Base-by-base conservation (phyloP, 2,329 filamentous ascomycete genomes). In the Diaporthe batatas region DNA sequence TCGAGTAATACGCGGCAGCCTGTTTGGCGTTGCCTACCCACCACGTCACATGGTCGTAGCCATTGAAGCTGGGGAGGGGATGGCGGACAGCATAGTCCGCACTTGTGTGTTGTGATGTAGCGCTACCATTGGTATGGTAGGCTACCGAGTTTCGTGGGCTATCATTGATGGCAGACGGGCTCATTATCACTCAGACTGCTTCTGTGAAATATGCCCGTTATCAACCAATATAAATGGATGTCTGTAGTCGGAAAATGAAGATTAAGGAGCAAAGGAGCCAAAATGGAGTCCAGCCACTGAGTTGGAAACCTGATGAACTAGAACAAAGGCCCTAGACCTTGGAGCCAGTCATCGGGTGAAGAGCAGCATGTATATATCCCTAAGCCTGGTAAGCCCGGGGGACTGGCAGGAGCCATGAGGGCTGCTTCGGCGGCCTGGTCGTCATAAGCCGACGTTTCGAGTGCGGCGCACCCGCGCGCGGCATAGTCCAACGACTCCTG, bases 21-120 rank as follows among this genome's bases (percentile, higher is more conserved):
- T 98, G 95, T 85, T 98, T 98, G 78, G 96, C 95, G 81, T 98
- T 98, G 80, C 95, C 95, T 39, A 98, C 96, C 86, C 94, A 98
- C 95, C 95, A 98, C 77, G 94, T 95, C 72, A 98, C 90, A 83
- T 98, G 94, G 84, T 98, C 94, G 82, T 98, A 98, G 80, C 94
- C 95, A 74, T 90, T 90, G 85, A 97, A 95, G 80, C 87, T 88
- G 78, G 82, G 83, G 75, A 78, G 84, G 77, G 77, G 86, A 65
- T 79, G 84, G 78, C 88, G 86, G 59, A 90, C 84, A 74, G 87
- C 86, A 78, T 86, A 88, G 78, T 89, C 89, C 23, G 86, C 86
- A 78, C 88, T 88, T 73, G 82, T 80, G 55, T 80, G 44, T 53
- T 80, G 77, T 70, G 82, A 80, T 47, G 82, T 79, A 70, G 70